These are phyloP conservation scores for Aureobasidium sp. DNA, from an alignment of 2,329 filamentous ascomycete species.

Conservation along the genomic window DNA sequence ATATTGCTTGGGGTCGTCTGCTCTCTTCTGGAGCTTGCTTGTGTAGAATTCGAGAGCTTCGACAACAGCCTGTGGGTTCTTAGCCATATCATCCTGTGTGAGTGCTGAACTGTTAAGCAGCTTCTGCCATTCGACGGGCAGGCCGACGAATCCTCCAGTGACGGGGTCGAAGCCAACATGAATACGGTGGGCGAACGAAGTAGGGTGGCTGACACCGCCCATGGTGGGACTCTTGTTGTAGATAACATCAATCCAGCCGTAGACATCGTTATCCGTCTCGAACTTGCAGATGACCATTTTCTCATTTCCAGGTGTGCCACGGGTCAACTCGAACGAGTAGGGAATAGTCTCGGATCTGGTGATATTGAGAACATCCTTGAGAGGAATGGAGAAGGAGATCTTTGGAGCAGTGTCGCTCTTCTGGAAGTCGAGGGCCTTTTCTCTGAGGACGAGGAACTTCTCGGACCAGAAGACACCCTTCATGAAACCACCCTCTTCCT, in stretches of 20 bases:
- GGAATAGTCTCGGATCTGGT: constrained; percentile 85
- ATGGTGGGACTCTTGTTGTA: constrained; percentile 95
- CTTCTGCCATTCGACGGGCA: constrained; percentile 96
- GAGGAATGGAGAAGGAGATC: constrained; percentile 72
- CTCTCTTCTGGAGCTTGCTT: constrained; percentile 66
- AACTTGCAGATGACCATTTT: constrained; percentile 87
- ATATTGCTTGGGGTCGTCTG: constrained; percentile 63
- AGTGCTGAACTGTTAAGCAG: constrained; percentile 92
- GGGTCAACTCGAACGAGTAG: constrained; percentile 89
- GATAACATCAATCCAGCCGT: constrained; percentile 98
- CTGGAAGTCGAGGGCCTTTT: constrained; percentile 89
- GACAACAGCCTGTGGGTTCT: constrained; percentile 65
- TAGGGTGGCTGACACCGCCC: constrained; percentile 96
- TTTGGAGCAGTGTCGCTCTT: constrained; percentile 79
- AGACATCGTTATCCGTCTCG: constrained; percentile 92
- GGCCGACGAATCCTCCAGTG: constrained; percentile 87
- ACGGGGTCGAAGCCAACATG: constrained; percentile 96
- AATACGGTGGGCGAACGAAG: constrained; percentile 94
- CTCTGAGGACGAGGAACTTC: constrained; percentile 83
- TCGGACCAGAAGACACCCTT: constrained; percentile 78
- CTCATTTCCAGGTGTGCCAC: constrained; percentile 59
- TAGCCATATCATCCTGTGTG: constrained; percentile 97
- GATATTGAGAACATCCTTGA: constrained; percentile 85
- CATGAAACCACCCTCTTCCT: constrained; percentile 83
- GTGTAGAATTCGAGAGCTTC: constrained; percentile 82